A percentile compares a stretch with the other conserved stretches of the same genome.
phyloP scores from a whole-genome alignment of 2,329 filamentous ascomycete species.

The Fusarium sp. region DNA sequence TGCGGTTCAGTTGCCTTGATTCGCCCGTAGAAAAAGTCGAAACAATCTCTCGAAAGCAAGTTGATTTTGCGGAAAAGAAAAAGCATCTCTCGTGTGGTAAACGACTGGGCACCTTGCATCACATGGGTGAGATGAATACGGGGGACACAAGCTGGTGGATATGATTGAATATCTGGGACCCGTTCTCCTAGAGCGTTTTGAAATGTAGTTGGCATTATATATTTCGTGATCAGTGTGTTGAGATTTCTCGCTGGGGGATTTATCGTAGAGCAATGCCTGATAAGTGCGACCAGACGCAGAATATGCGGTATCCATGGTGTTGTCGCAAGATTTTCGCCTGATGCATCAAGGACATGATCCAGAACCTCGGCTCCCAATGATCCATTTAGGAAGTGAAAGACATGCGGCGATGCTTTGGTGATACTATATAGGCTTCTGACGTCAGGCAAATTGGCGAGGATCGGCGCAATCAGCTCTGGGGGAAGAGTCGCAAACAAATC shows the following conservation, averaged over 20 bases:
- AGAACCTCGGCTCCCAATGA: constrained; percentile 11
- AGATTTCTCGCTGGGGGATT: constrained; percentile 2
- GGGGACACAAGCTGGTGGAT: not conserved
- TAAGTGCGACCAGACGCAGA: constrained; percentile 19
- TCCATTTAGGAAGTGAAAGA: constrained; percentile 16
- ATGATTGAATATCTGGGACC: constrained; percentile 2
- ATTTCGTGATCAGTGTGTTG: constrained; percentile 1
- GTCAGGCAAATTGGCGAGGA: constrained; percentile 9
- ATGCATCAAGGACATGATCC: constrained; percentile 17
- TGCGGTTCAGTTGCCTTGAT: constrained; percentile 3
- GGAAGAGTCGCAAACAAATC: constrained; percentile 19
- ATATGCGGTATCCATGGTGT: constrained; percentile 27
- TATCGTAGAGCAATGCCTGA: not conserved
- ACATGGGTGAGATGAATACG: constrained; percentile 1
- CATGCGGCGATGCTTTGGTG: not conserved
- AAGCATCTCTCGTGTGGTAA: constrained; percentile 8
- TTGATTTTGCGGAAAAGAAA: constrained; percentile 14
- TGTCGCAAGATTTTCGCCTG: not conserved
- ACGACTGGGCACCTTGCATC: not conserved
- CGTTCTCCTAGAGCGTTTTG: not conserved
- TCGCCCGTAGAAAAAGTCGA: constrained; percentile 14
- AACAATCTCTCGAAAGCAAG: constrained; percentile 9
- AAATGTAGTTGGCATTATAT: not conserved
- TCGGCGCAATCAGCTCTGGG: constrained; percentile 14
- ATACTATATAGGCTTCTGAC: constrained; percentile 8